phyloP scores from a whole-genome alignment of 768 basidiomycete species.

The Lactarius evosmus region DNA sequence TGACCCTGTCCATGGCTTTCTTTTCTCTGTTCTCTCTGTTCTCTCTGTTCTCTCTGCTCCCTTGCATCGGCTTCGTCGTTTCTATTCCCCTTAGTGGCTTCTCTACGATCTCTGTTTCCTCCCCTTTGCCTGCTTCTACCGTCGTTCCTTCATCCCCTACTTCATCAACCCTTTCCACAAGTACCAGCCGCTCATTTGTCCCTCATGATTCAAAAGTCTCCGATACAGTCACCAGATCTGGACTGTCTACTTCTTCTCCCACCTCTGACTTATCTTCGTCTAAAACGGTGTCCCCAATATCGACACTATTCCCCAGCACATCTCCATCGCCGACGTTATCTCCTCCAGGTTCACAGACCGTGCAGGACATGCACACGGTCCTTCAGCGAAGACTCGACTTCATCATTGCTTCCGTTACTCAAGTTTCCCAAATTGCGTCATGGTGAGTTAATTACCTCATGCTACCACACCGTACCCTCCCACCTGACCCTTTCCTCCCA shows the following conservation, averaged over 20 bases:
- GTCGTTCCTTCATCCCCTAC: neutral
- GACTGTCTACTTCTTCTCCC: neutral
- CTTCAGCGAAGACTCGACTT: slow-evolving; percentile 21
- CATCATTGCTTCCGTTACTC: slow-evolving; percentile 13
- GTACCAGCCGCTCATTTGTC: neutral
- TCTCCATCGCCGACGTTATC: neutral
- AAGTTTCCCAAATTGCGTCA: slow-evolving; percentile 9
- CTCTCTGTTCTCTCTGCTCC: slow-evolving; percentile 6
- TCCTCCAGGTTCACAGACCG: neutral
- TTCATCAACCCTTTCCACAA: neutral
- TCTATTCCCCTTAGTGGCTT: neutral
- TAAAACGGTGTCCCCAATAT: neutral
- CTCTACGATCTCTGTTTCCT: neutral
- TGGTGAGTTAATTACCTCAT: slow-evolving; percentile 11
- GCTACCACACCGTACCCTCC: neutral
- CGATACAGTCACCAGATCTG: neutral
- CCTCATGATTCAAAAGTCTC: neutral
- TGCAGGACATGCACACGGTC: slow-evolving; percentile 22
- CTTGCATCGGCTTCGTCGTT: neutral
- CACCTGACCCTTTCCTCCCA: neutral
- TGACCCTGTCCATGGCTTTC: neutral
- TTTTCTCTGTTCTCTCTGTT: neutral
- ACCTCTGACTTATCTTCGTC: neutral
- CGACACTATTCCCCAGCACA: neutral
- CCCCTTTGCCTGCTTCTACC: neutral